Percentiles rank a stretch among this genome's conserved stretches.
Evolutionary conservation across 2,329 filamentous ascomycete genomes (phyloP).

Genomic region (Ophiostoma novo-ulmi): DNA sequence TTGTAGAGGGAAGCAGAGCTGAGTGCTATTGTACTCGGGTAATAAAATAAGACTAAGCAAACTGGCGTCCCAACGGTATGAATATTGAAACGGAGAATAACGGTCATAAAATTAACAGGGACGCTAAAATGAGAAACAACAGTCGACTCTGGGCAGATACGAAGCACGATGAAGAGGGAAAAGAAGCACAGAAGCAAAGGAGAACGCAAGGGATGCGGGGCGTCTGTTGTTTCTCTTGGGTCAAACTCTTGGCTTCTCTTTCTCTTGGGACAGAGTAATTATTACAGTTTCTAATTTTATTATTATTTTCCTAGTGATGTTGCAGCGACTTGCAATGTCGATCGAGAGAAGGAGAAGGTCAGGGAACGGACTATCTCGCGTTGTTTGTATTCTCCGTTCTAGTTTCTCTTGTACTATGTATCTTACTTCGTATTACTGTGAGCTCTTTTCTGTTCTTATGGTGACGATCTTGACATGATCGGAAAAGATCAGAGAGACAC

Average conservation of each 20-base stretch:
- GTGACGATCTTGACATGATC: not conserved
- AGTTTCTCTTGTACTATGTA: not conserved
- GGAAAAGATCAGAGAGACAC: not conserved
- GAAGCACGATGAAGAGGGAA: not conserved
- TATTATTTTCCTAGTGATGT: not conserved
- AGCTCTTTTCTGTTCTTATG: not conserved
- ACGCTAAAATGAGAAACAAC: not conserved
- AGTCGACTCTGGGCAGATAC: not conserved
- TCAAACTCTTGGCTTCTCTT: not conserved
- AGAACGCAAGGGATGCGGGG: constrained; percentile 1
- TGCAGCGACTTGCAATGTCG: not conserved
- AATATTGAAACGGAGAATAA: not conserved
- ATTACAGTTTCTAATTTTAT: not conserved
- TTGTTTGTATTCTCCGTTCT: constrained; percentile 1
- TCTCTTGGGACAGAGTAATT: not conserved
- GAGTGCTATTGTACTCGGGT: too few species aligned
- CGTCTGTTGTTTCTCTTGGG: not conserved
- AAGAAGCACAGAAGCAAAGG: not conserved
- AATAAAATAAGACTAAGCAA: not conserved
- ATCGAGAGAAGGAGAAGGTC: not conserved
- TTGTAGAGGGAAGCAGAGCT: not conserved
- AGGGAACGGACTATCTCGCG: not conserved
- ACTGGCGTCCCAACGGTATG: not conserved
- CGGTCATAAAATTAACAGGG: not conserved
- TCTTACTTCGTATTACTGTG: not conserved